Percentiles rank a stretch among this genome's conserved stretches.
Evolutionary conservation across 2,329 filamentous ascomycete species (phyloP).

Genomic region (Colletotrichum costaricense): DNA sequence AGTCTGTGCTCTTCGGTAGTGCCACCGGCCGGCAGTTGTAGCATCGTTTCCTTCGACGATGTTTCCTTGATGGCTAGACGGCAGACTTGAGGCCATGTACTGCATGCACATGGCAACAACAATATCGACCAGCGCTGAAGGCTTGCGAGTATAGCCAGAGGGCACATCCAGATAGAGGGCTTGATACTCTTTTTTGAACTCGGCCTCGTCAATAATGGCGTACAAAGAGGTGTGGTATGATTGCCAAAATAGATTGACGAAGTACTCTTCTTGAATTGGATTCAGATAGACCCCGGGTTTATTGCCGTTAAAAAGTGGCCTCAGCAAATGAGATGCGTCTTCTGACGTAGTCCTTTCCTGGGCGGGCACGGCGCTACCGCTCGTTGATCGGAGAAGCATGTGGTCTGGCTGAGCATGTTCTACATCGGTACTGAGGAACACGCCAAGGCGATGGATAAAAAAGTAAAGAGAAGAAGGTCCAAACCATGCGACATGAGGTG

Average conservation of each 20-base stretch:
- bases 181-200: conserved; percentile 56
- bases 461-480: conserved; percentile 55
- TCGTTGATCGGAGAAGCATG: conserved; percentile 36
- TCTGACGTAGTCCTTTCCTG: neutral
- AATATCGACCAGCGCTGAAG: conserved; percentile 64
- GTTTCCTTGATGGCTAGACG: conserved; percentile 24
- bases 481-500: conserved; percentile 50
- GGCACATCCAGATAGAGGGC: conserved; percentile 51
- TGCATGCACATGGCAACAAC: conserved; percentile 64
- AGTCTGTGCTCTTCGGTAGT: conserved; percentile 58
- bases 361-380: neutral
- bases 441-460: conserved; percentile 52
- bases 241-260: conserved; percentile 60
- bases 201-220: conserved; percentile 55
- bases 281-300: conserved; percentile 42
- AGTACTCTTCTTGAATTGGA: conserved; percentile 56
- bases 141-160: conserved; percentile 10
- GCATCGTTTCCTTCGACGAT: conserved; percentile 44
- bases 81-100: conserved; percentile 47
- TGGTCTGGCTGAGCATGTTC: conserved; percentile 43
- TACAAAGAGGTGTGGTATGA: conserved; percentile 52
- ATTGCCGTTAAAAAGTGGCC: conserved; percentile 33
- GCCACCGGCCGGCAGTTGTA: conserved; percentile 55
- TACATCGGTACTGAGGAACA: conserved; percentile 46
- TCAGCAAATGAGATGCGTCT: conserved; percentile 23